phyloP scores from a whole-genome alignment of 768 basidiomycete genomes.

The Trametes cingulata region DNA sequence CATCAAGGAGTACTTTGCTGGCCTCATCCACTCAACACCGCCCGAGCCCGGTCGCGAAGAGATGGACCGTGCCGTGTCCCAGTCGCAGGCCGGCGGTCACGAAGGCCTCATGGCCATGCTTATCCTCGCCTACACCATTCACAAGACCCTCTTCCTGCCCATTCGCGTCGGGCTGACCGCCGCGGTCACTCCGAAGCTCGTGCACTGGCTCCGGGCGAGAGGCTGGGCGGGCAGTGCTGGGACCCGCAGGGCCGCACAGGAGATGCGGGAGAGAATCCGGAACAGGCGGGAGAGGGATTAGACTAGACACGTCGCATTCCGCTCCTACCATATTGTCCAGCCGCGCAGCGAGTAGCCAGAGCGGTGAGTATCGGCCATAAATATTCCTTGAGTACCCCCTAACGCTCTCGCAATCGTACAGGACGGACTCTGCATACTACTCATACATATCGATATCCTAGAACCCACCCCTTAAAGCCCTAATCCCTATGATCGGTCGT shows the following conservation, averaged over 20 bases:
- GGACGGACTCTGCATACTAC: constrained; percentile 6
- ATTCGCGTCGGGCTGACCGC: constrained; percentile 88
- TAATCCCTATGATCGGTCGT: not conserved
- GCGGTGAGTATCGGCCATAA: constrained; percentile 3
- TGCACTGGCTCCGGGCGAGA: constrained; percentile 74
- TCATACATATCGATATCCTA: constrained; percentile 15
- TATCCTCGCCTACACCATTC: constrained; percentile 89
- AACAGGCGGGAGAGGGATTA: constrained; percentile 29
- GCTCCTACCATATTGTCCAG: too few species aligned
- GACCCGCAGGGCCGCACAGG: constrained; percentile 58
- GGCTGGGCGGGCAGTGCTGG: constrained; percentile 85
- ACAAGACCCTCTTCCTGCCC: constrained; percentile 93
- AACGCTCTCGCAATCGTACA: not conserved
- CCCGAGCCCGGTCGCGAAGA: constrained; percentile 71
- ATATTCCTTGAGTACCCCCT: not conserved
- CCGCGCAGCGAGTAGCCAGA: too few species aligned
- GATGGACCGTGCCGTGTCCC: constrained; percentile 44
- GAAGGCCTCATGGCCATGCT: constrained; percentile 91
- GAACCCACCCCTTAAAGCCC: not conserved
- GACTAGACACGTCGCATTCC: constrained; percentile 38
- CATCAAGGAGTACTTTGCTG: constrained; percentile 50
- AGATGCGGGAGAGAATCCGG: constrained; percentile 40
- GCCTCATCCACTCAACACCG: constrained; percentile 51
- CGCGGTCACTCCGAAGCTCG: constrained; percentile 81
- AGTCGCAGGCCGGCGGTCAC: constrained; percentile 42